Percentiles rank a stretch among this genome's conserved stretches.
phyloP scores from a whole-genome alignment of 768 basidiomycete species.

The Boletus edulis region DNA sequence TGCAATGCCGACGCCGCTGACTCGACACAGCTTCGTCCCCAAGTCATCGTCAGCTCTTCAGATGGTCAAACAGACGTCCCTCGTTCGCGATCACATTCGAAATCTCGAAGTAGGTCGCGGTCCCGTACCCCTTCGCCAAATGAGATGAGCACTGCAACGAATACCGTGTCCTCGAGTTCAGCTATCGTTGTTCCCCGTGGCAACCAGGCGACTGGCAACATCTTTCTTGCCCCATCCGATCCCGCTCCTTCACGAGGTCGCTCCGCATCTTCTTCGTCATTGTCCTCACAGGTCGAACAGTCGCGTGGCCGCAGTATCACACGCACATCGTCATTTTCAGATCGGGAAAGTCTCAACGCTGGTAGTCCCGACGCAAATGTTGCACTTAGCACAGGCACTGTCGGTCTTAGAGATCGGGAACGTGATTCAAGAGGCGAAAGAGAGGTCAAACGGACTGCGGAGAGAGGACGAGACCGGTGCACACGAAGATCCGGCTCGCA shows the following conservation, averaged over 20 bases:
- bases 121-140: constrained; percentile 48
- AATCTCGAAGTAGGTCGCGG: constrained; percentile 38
- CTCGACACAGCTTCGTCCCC: constrained; percentile 23
- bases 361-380: constrained; percentile 39
- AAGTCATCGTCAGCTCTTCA: constrained; percentile 36
- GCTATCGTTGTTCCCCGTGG: constrained; percentile 10
- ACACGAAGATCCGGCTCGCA: constrained; percentile 25
- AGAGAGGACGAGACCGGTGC: constrained; percentile 30
- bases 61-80: constrained; percentile 33
- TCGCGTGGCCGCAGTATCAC: constrained; percentile 54
- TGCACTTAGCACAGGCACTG: constrained; percentile 30
- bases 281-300: constrained; percentile 32
- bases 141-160: constrained; percentile 14
- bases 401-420: constrained; percentile 35
- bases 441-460: constrained; percentile 27
- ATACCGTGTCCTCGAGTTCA: constrained; percentile 6
- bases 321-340: constrained; percentile 55
- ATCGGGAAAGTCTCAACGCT: constrained; percentile 40
- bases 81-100: constrained; percentile 30
- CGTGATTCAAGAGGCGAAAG: constrained; percentile 20
- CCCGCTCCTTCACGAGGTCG: constrained; percentile 19
- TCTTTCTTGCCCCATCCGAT: constrained; percentile 28
- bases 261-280: constrained; percentile 34
- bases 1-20: constrained; percentile 3
- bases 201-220: constrained; percentile 16